Evolutionary conservation across 208 protist species (phyloP).

Genomic region (Leishmania gerbilli): DNA sequence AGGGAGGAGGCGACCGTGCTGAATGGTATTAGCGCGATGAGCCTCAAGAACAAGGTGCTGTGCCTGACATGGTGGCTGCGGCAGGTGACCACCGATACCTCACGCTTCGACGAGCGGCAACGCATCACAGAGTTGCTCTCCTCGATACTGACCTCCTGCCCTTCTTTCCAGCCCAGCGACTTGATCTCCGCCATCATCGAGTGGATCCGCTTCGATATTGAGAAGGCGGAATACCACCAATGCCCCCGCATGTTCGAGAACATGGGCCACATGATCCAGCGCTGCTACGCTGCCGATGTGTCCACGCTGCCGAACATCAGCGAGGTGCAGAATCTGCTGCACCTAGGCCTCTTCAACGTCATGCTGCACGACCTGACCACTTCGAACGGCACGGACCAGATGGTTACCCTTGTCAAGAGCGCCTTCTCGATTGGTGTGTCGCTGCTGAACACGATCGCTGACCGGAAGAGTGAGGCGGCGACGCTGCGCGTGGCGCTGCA

Average conservation of each 20-base stretch:
- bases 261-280: conserved; percentile 74
- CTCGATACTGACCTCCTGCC: conserved; percentile 48
- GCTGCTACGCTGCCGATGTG: conserved; percentile 53
- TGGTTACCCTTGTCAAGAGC: conserved; percentile 70
- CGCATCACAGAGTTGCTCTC: conserved; percentile 63
- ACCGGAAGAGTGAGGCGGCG: conserved; percentile 38
- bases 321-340: conserved; percentile 61
- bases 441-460: conserved; percentile 40
- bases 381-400: conserved; percentile 54
- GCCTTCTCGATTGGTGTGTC: conserved; percentile 43
- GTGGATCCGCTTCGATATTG: conserved; percentile 85
- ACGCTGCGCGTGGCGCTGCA: conserved; percentile 56
- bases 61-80: conserved; percentile 88
- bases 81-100: conserved; percentile 54
- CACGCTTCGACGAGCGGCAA: conserved; percentile 59
- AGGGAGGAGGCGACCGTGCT: conserved; percentile 46
- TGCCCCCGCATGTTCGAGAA: conserved; percentile 87
- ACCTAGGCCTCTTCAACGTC: conserved; percentile 74
- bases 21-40: conserved; percentile 56
- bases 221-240: conserved; percentile 70
- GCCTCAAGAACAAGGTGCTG: conserved; percentile 68
- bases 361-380: conserved; percentile 70
- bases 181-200: conserved; percentile 64
- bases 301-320: conserved; percentile 43
- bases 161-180: conserved; percentile 37